Evolutionary conservation across 345 rosid genomes (phyloP), one percentile per base, ranked within the genome.

Genomic region (Populus simonii): DNA sequence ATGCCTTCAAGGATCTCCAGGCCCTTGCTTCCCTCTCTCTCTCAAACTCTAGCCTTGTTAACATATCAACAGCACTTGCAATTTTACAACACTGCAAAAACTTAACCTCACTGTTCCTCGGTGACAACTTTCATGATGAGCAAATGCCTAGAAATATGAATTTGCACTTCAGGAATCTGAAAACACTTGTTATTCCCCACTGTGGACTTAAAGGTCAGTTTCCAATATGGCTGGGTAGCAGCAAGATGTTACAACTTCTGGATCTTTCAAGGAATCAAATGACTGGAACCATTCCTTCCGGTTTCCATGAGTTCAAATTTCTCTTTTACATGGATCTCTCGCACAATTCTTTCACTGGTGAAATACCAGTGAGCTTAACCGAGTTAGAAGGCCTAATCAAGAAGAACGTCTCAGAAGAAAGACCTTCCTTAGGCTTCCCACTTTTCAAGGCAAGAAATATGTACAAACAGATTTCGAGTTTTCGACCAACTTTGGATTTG

Each of bases 301-400:
- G 83, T 76, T 8, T 79, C 1, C 78, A 74, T 11, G 0, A 41
- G 33, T 84, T 86, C 75, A 66, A 51, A 0, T 31, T 0, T 57
- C 86, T 84, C 10, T 78, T 80, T 22, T 86, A 82, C 74, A 9
- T 86, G 71, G 80, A 62, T 84, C 70, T 84, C 10, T 83, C 79
- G 2, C 55, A 76, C 59, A 86, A 84, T 71, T 84, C 86, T 16
- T 82, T 86, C 67, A 45, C 76, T 3, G 86, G 86, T 20, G 80
- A 78, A 51, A 83, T 86, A 39, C 80, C 86, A 0, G 51, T 29
- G 70, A 72, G 81, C 62, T 70, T 84, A 38, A 82, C 79, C 27
- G 23, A 75, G 72, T 36, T 86, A 5, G 78, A 4, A 20, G 59
- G 22, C 25, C 73, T 82, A 47, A 71, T 66, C 25, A 23, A 38